These are phyloP conservation scores for Tricholomella constricta DNA, from an alignment of 768 basidiomycete genomes.

Conservation along the genomic window DNA sequence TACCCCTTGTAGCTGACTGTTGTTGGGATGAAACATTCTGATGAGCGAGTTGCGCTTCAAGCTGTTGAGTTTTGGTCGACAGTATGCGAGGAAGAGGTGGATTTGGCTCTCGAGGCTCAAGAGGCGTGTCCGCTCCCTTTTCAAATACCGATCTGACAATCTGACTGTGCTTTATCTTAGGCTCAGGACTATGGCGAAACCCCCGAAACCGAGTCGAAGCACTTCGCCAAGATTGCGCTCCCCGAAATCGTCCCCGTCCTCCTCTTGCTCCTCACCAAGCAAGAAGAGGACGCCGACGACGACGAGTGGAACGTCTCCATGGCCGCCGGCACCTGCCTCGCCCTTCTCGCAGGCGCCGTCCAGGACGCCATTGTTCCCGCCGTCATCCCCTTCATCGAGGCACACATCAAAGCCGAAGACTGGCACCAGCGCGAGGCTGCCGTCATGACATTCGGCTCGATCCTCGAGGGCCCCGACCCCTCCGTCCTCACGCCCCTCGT, in stretches of 20 bases:
- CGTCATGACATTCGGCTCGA: slow-evolving; percentile 97
- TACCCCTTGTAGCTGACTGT: slow-evolving; percentile 75
- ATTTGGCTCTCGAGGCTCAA: slow-evolving; percentile 86
- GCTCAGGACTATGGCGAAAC: slow-evolving; percentile 88
- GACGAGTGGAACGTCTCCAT: slow-evolving; percentile 99
- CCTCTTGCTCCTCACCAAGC: slow-evolving; percentile 82
- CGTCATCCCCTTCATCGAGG: slow-evolving; percentile 98
- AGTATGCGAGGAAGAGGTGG: slow-evolving; percentile 96
- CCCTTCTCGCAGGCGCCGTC: slow-evolving; percentile 87
- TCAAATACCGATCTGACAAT: background rate
- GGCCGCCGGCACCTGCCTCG: slow-evolving; percentile 92
- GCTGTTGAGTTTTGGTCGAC: slow-evolving; percentile 99
- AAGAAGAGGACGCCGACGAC: slow-evolving; percentile 96
- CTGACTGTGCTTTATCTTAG: slow-evolving; percentile 38
- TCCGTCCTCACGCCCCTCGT: slow-evolving; percentile 86
- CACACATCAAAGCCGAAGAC: slow-evolving; percentile 86
- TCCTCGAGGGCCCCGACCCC: slow-evolving; percentile 95
- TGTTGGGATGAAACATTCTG: slow-evolving; percentile 93
- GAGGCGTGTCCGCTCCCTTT: slow-evolving; percentile 55
- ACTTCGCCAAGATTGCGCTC: slow-evolving; percentile 93
- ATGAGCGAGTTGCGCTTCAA: slow-evolving; percentile 91
- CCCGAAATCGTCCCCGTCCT: slow-evolving; percentile 95
- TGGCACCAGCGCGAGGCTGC: slow-evolving; percentile 98
- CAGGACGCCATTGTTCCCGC: slow-evolving; percentile 88
- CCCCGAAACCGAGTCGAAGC: slow-evolving; percentile 82